Base-by-base conservation (phyloP, 108 stramenopile species). In the Nannochloropsis granulata region DNA sequence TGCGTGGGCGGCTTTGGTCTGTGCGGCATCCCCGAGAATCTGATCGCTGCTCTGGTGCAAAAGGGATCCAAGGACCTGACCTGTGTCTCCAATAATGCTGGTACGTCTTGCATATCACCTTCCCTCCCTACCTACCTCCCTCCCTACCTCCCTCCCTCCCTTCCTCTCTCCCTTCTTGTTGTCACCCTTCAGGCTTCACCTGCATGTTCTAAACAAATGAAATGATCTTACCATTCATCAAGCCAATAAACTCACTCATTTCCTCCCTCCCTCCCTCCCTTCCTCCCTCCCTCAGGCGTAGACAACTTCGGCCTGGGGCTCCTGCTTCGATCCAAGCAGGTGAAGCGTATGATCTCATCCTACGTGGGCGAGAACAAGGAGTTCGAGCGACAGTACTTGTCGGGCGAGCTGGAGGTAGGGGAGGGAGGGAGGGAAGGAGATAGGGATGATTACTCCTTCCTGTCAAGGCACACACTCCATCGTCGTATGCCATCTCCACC, bases 321-420 rank as follows among this genome's bases (percentile, higher is more conserved):
- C 44, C 82, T 97, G 82, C 87, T 95, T 26, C 92, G 93, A 90
- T 88, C 93, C 23, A 90, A 90, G 44, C 94, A 94, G 82, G 93
- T 97, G 24, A 94, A 94, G 85, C 89, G 94, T 26, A 90, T 97
- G 90, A 94, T 95, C 44, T 90, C 90, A 25, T 88, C 88, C n/a
- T 97, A 97, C 86, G 95, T 97, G 13, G 96, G 95, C 79, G 95
- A 97, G 89, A 97, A 95, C 84, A 94, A 95, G 86, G 88, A 92
- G 78, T 91, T 97, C 78, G 96, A 95, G 90, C 82, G 92, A 78
- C 91, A 92, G 84, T 95, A 93, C 88, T 94, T 96, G 83, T 92
- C 90, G 25, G 96, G 96, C 2, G 84, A 91, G 78, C 83, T 96
- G 26, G 94, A 95, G 89, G 92, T 97, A n/a, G 16, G 56, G 56